Percentiles rank a stretch among this genome's conserved stretches.
Conservation (phyloP, 306 rosid species). For the Corylus heterophylla region DNA sequence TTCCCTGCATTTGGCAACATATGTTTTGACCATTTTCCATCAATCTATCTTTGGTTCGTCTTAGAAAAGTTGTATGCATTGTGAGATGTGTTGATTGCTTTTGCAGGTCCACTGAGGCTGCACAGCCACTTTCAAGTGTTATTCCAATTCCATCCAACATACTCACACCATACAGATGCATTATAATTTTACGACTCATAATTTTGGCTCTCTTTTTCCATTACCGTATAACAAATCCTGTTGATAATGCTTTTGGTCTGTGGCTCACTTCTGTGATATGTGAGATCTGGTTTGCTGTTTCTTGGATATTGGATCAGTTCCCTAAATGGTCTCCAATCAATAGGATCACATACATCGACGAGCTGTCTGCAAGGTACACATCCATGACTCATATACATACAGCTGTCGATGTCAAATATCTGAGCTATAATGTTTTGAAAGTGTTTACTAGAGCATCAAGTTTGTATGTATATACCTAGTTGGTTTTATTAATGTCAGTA, state of each 20-base stretch:
- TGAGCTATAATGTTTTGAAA: background rate
- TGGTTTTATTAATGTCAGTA: background rate
- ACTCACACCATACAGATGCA: conserved; percentile 70
- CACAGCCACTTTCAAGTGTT: conserved; percentile 57
- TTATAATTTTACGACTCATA: conserved; percentile 65
- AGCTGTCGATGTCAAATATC: background rate
- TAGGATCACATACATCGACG: conserved; percentile 65
- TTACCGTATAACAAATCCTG: conserved; percentile 87
- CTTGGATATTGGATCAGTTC: conserved; percentile 98
- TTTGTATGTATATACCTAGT: background rate
- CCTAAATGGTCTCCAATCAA: conserved; percentile 93
- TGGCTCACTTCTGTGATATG: conserved; percentile 96
- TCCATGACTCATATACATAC: background rate
- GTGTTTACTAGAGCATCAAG: background rate
- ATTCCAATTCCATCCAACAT: conserved; percentile 66
- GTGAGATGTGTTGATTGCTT: conserved; percentile 22
- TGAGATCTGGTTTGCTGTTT: conserved; percentile 97
- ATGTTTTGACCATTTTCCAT: background rate
- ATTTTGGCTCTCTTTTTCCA: conserved; percentile 90
- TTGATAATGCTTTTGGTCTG: conserved; percentile 89
- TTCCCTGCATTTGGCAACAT: background rate
- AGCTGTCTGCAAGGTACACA: conserved; percentile 79
- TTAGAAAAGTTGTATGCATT: background rate
- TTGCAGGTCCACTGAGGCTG: conserved; percentile 64
- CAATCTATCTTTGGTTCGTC: background rate